These are phyloP conservation scores for Albophoma yamanashiensis DNA, from an alignment of 2,329 filamentous ascomycete species.

Conservation along the genomic window DNA sequence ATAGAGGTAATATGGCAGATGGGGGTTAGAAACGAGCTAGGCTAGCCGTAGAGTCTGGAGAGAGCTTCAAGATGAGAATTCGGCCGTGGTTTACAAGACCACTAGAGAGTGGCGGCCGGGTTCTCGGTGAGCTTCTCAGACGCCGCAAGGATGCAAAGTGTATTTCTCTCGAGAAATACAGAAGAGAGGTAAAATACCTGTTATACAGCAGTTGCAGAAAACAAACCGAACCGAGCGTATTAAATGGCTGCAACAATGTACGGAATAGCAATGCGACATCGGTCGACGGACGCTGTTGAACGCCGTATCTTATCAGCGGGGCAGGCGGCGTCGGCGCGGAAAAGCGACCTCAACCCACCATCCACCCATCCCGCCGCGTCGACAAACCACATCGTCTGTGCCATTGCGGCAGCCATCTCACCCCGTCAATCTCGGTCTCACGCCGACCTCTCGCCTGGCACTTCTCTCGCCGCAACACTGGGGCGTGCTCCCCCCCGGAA, in stretches of 20 bases:
- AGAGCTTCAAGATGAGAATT: neutral
- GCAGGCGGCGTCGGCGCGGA: neutral
- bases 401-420: neutral
- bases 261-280: neutral
- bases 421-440: too few species aligned
- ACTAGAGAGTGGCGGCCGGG: too few species aligned
- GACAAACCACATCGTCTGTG: neutral
- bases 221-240: neutral
- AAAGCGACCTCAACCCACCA: neutral
- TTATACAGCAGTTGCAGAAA: too few species aligned
- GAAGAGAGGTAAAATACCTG: too few species aligned
- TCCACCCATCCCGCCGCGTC: neutral
- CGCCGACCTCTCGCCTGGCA: neutral
- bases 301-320: neutral
- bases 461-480: neutral
- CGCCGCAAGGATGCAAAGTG: too few species aligned
- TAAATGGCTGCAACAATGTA: neutral
- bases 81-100: neutral
- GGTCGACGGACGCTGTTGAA: neutral
- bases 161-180: too few species aligned
- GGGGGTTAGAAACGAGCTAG: neutral
- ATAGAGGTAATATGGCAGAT: slow-evolving; percentile 14
- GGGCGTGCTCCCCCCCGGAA: neutral
- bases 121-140: too few species aligned
- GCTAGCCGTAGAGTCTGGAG: neutral